Base-by-base conservation (phyloP, 495 filamentous ascomycete species). In the Hypomontagnella submonticulosa region DNA sequence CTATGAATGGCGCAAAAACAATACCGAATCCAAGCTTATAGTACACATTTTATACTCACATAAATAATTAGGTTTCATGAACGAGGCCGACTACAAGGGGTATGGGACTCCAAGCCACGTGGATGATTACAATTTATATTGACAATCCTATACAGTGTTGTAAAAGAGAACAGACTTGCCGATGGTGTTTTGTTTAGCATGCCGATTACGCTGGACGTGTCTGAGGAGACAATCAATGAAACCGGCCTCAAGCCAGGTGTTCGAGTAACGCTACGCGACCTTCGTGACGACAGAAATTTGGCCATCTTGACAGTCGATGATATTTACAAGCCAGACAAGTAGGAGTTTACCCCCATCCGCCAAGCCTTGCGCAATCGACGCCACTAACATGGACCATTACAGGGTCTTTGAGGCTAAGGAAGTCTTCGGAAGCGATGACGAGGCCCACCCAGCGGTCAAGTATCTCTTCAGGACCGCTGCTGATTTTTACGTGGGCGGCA, bases 241-340 rank as follows among this genome's bases (percentile, higher is more conserved):
- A 66, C 86, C 32, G 87, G 86, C 33, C 80, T 98, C 58, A 89
- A 92, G 83, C 70, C 91, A 19, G 93, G 95, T 37, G 79, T 88
- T 47, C 87, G 93, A 53, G 81, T 97, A 67, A 91, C 92, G 36
- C 89, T 99, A 38, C 90, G 94, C 53, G 95, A 99, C 76, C 93
- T 96, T 81, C 90, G 95, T 77, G 96, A 99, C 70, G 95, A 99
- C 75, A 86, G 92, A 30, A 95, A 96, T 76, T 82, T 99, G 65
- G 95, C 93, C 59, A 99, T 99, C 70, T 84, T 98, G 72, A 97
- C 93, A 33, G 87, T 99, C 57, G 93, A 97, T 38, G 95, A 99
- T 79, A 86, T 99, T 66, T 99, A 99, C 84, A 89, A 88, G 79
- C 93, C 95, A 37, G 88, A 99, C 81, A 98, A 98, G 95, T 96